phyloP scores from a whole-genome alignment of 208 protist genomes.

The Lotmaria passim region DNA sequence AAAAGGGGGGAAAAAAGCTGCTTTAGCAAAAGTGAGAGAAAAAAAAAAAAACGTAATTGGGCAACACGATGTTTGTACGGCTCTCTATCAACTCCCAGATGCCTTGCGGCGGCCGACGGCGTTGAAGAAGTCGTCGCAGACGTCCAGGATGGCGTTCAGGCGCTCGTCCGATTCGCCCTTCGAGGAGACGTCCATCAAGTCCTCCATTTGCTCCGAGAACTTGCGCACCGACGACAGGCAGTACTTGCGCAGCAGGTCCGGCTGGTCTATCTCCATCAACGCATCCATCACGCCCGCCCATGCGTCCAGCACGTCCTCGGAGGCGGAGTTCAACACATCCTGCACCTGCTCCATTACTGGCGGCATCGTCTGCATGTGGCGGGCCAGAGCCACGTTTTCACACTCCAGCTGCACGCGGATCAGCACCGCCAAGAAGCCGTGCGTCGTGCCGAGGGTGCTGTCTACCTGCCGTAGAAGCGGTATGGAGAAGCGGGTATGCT shows the following conservation, averaged over 20 bases:
- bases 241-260: conserved; percentile 64
- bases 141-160: conserved; percentile 87
- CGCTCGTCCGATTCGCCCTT: conserved; percentile 82
- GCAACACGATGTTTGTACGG: background rate
- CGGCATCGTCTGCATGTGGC: conserved; percentile 62
- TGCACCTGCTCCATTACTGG: conserved; percentile 77
- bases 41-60: background rate
- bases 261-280: conserved; percentile 50
- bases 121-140: conserved; percentile 85
- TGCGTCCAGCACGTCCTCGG: conserved; percentile 70
- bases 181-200: conserved; percentile 70
- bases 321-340: conserved; percentile 70
- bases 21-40: background rate
- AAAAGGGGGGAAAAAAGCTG: too few relatives aligned
- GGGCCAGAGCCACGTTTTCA: conserved; percentile 82
- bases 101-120: conserved; percentile 33
- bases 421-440: conserved; percentile 72
- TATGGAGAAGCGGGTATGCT: conserved; percentile 49
- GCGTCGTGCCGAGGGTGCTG: conserved; percentile 50
- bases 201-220: conserved; percentile 75
- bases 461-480: conserved; percentile 56
- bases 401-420: conserved; percentile 87
- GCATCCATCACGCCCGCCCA: conserved; percentile 71
- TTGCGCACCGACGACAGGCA: conserved; percentile 64
- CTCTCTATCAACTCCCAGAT: background rate